Evolutionary conservation across 2,329 filamentous ascomycete genomes (phyloP), one percentile per base, ranked within the genome.

Genomic region (Hirsutella thompsonii): DNA sequence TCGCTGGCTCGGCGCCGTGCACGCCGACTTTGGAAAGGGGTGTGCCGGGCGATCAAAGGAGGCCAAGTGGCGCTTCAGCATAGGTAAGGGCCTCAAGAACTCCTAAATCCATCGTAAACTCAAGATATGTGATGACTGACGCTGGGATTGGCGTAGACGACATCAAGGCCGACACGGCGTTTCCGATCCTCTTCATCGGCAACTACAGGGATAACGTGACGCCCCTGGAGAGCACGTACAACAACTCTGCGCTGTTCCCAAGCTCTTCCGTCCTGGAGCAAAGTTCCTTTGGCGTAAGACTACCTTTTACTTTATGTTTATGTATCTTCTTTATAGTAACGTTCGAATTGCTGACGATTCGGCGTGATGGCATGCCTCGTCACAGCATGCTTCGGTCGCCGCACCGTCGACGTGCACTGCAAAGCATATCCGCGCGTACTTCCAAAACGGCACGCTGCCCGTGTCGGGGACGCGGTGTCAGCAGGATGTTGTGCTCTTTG

Each of bases 251-350:
- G 2, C 57, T 60, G 0, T 74, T 73, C 39, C 58, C 59, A 0
- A 62, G 59, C 13, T 70, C 68, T 0, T 59, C 62, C 0, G 55
- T 74, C 5, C 51, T 74, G 20, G 58, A 65, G 11, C 68, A 72
- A 47, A 66, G 72, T 36, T 65, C 66, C 1, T 73, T 68, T 33
- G 71, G 71, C 4, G 69, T 70, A 58, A 55, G 66, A 11, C 23
- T 26, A 26, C 23, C 23, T 26, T 26, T 26, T 26, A 11, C 23
- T 11, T 26, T 26, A 26, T 26, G 11, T 26, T 11, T n/a, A n/a
- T n/a, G n/a, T n/a, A n/a, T n/a, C n/a, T n/a, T n/a, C n/a, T n/a
- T n/a, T n/a, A n/a, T n/a, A n/a, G n/a, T n/a, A n/a, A n/a, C n/a
- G n/a, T n/a, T n/a, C n/a, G n/a, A n/a, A n/a, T n/a, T 26, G 23